Evolutionary conservation across 2,329 filamentous ascomycete species (phyloP), one percentile per base, ranked within the genome.

Genomic region (Scedosporium boydii): DNA sequence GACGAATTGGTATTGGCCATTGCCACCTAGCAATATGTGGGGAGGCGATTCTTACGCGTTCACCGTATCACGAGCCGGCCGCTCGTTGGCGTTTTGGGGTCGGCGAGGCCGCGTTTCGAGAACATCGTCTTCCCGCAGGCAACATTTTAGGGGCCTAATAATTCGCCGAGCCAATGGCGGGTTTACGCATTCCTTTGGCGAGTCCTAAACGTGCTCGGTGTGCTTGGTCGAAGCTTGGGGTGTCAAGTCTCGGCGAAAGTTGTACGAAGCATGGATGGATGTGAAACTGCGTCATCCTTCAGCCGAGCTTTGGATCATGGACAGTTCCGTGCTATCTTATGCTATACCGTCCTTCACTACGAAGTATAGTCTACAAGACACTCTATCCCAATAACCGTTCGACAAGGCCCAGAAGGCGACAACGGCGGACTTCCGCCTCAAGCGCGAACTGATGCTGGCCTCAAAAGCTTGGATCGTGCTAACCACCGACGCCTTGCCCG

Each of bases 91-190:
- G 16, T n/a, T n/a, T 48, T n/a, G n/a, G 44, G 18, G 18, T 55
- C 51, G 51, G 51, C 51, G 51, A 55, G 51, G 21, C 51, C 51
- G 51, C 21, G 12, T 14, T 26, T 26, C 23, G 18, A 55, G 51
- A 55, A 23, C 51, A 27, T 23, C 18, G 18, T 18, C 51, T 55
- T 27, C 7, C 51, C 51, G 10, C 23, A 60, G 58, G 58, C 58
- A 60, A 48, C 27, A 60, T 29, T 48, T 60, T 60, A 53, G 41
- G 58, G 58, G 42, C 58, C 58, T 60, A 53, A n/a, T 10, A 51
- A 44, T 42, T 10, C 18, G 29, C 48, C 48, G 27, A 21, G 10
- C 12, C 27, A 55, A 44, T 42, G 18, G 27, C 18, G 12, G 12
- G 51, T 14, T 23, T 26, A 4, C 44, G 18, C 21, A 55, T 9